Evolutionary conservation across 148 eudicot species (phyloP).

Genomic region (Camellia sinensis): DNA sequence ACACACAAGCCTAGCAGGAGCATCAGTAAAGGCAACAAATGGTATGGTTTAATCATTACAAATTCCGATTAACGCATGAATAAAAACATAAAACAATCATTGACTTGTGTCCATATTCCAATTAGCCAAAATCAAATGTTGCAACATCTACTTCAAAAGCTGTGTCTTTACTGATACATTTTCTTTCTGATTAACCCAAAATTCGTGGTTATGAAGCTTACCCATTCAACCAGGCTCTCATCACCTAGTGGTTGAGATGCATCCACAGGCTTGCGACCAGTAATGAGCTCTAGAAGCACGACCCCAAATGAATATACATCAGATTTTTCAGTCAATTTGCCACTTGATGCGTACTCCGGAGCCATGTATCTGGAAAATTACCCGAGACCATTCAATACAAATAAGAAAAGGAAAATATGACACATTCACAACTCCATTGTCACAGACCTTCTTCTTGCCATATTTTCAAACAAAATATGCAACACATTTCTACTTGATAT

Average conservation of each 20-base stretch:
- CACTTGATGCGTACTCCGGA: slow-evolving; percentile 95
- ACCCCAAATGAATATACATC: slow-evolving; percentile 96
- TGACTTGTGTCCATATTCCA: neutral
- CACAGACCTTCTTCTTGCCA: neutral
- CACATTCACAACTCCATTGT: neutral
- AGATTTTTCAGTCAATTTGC: slow-evolving; percentile 91
- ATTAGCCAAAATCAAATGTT: neutral
- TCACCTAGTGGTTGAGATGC: slow-evolving; percentile 77
- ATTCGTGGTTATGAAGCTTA: slow-evolving; percentile 31
- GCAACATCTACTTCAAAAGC: neutral
- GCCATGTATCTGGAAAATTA: slow-evolving; percentile 77
- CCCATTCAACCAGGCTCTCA: slow-evolving; percentile 99
- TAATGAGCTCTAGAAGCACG: slow-evolving; percentile 85
- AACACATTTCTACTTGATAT: neutral
- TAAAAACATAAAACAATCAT: neutral
- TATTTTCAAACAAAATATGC: neutral
- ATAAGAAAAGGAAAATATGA: neutral
- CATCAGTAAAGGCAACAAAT: neutral
- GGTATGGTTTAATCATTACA: neutral
- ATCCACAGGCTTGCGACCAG: slow-evolving; percentile 95
- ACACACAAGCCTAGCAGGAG: neutral
- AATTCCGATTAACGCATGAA: neutral
- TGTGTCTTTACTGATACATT: slow-evolving; percentile 3
- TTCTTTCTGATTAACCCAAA: neutral
- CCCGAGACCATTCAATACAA: slow-evolving; percentile 12